phyloP scores from a whole-genome alignment of 805 yeast genomes.

The Henningerozyma blattae region DNA sequence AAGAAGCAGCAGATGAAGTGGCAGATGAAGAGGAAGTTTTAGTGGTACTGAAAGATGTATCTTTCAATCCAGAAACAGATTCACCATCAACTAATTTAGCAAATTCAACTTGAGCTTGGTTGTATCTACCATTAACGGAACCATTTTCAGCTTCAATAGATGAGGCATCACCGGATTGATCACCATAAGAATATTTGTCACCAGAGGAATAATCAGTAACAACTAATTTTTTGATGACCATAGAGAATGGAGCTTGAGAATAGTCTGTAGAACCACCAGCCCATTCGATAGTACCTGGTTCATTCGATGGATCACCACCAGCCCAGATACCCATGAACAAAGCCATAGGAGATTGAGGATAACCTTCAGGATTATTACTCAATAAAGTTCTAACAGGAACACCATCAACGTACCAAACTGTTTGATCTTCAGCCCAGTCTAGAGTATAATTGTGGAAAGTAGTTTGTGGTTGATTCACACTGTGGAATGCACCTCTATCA shows the following conservation, averaged over 20 bases:
- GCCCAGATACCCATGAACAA: constrained; percentile 66
- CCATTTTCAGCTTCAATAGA: constrained; percentile 51
- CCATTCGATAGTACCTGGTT: constrained; percentile 66
- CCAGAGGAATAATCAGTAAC: constrained; percentile 69
- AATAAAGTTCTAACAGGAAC: constrained; percentile 48
- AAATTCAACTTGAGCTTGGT: constrained; percentile 34
- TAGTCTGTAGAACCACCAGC: constrained; percentile 70
- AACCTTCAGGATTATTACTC: constrained; percentile 49
- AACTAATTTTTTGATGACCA: constrained; percentile 45
- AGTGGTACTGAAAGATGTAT: constrained; percentile 6
- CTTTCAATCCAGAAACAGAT: constrained; percentile 8
- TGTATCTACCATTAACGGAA: constrained; percentile 45
- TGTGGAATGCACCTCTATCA: constrained; percentile 68
- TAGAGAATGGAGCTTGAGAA: constrained; percentile 52
- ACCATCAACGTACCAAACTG: constrained; percentile 70
- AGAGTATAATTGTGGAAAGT: constrained; percentile 67
- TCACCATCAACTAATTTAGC: constrained; percentile 17
- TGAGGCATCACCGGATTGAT: constrained; percentile 43
- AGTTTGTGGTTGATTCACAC: constrained; percentile 40
- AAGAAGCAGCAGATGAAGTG: constrained; percentile 3
- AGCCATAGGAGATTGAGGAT: constrained; percentile 86
- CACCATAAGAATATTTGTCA: constrained; percentile 40
- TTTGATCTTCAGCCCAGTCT: constrained; percentile 63
- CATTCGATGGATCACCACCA: constrained; percentile 61
- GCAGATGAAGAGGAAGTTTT: constrained; percentile 6